Evolutionary conservation across 2,329 filamentous ascomycete genomes (phyloP).

Genomic region (Fusarium illudens): DNA sequence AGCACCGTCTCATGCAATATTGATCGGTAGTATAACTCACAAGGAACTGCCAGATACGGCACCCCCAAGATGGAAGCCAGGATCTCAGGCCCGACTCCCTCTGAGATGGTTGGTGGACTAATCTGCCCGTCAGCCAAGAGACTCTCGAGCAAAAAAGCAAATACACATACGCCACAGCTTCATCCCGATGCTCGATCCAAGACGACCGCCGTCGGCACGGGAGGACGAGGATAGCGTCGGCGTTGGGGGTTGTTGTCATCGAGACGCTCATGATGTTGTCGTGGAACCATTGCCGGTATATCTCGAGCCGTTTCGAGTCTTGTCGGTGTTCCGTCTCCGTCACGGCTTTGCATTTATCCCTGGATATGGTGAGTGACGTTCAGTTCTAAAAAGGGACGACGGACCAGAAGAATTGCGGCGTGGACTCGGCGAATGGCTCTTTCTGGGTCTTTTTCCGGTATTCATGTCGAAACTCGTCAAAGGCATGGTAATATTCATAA

Average conservation of each 20-base stretch:
- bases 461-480: constrained; percentile 39
- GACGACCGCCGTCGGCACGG: constrained; percentile 34
- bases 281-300: constrained; percentile 47
- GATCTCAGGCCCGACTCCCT: constrained; percentile 40
- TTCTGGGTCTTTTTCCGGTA: constrained; percentile 39
- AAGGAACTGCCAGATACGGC: constrained; percentile 47
- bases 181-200: constrained; percentile 40
- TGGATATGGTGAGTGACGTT: constrained; percentile 10
- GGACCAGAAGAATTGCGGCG: constrained; percentile 44
- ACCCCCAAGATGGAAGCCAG: constrained; percentile 43
- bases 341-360: constrained; percentile 29
- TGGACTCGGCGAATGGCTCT: constrained; percentile 44
- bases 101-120: constrained; percentile 39
- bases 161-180: constrained; percentile 38
- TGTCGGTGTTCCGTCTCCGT: constrained; percentile 8
- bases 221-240: constrained; percentile 41
- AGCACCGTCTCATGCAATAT: background rate
- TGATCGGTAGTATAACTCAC: constrained; percentile 39
- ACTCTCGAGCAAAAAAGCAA: constrained; percentile 3
- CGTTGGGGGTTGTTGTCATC: constrained; percentile 23
- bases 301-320: constrained; percentile 35
- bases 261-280: constrained; percentile 36
- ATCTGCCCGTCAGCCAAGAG: constrained; percentile 27
- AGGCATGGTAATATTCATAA: constrained; percentile 46
- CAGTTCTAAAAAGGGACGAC: background rate